Percentiles rank a stretch among this genome's conserved stretches.
Evolutionary conservation across 2,329 filamentous ascomycete genomes (phyloP).

Genomic region (Phialophora tarda): DNA sequence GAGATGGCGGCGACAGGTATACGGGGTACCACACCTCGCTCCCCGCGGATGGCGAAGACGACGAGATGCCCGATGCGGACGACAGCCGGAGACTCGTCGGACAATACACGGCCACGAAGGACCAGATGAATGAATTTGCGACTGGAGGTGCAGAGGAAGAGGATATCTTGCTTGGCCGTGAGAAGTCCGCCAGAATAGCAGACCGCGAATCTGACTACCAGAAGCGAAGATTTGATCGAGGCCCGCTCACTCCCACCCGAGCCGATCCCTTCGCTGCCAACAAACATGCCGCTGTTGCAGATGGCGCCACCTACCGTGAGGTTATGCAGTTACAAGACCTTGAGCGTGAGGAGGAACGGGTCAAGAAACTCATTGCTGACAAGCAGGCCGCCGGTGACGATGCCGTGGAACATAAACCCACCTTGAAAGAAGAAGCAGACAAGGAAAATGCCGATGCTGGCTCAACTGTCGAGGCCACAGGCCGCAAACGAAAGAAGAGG

Average conservation of each 20-base stretch:
- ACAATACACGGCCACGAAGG: conserved; percentile 91
- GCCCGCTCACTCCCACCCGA: conserved; percentile 77
- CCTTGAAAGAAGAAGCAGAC: conserved; percentile 68
- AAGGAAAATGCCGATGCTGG: conserved; percentile 76
- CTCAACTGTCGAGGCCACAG: conserved; percentile 66
- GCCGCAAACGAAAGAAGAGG: conserved; percentile 87
- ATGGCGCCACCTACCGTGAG: conserved; percentile 80
- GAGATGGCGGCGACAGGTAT: conserved; percentile 73
- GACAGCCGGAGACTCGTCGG: conserved; percentile 77
- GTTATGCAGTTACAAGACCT: conserved; percentile 89
- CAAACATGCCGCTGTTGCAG: conserved; percentile 65
- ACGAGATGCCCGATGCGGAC: conserved; percentile 76
- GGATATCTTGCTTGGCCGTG: conserved; percentile 81
- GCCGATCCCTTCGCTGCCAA: conserved; percentile 85
- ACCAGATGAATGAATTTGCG: conserved; percentile 93
- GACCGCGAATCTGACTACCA: conserved; percentile 98
- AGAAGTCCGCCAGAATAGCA: conserved; percentile 87
- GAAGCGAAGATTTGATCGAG: conserved; percentile 89
- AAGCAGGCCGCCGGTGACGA: conserved; percentile 59
- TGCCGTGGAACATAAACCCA: conserved; percentile 71
- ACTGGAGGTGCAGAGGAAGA: conserved; percentile 89
- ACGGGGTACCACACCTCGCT: conserved; percentile 91
- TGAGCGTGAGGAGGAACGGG: conserved; percentile 90
- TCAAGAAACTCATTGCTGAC: conserved; percentile 78
- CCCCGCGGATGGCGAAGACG: conserved; percentile 76